These are phyloP conservation scores for Castanea crenata DNA, from an alignment of 306 rosid species.

Conservation along the genomic window DNA sequence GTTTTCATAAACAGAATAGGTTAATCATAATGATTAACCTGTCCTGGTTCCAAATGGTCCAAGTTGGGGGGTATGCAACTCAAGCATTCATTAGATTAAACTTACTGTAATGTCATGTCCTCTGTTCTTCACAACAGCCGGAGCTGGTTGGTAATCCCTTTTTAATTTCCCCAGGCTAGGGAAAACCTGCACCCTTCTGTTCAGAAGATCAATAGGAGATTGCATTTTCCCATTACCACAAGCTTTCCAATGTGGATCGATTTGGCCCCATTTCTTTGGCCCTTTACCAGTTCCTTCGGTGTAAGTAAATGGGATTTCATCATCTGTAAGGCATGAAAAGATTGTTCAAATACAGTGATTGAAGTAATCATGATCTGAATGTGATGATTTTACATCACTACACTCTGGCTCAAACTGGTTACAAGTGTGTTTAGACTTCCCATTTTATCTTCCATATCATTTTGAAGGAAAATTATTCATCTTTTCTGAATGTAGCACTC, in stretches of 20 bases:
- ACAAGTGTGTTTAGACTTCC: no score
- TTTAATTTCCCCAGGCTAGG: slow-evolving; percentile 49
- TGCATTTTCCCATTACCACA: slow-evolving; percentile 64
- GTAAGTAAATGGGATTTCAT: slow-evolving; percentile 42
- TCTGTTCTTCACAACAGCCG: slow-evolving; percentile 57
- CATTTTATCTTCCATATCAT: no score
- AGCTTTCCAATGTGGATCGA: slow-evolving; percentile 59
- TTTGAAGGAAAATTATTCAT: no score
- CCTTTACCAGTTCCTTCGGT: slow-evolving; percentile 49
- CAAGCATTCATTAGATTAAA: background rate
- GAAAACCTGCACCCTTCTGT: slow-evolving; percentile 31
- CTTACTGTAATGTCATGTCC: slow-evolving; percentile 64
- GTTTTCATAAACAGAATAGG: background rate
- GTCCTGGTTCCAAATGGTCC: background rate
- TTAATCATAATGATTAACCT: background rate
- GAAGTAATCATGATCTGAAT: no score
- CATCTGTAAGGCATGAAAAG: slow-evolving; percentile 28
- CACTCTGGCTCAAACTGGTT: no score
- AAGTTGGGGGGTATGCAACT: background rate
- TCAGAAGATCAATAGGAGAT: slow-evolving; percentile 74
- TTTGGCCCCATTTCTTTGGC: slow-evolving; percentile 63
- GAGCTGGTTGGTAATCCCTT: slow-evolving; percentile 53
- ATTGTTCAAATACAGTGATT: background rate
- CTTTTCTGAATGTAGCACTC: no score
- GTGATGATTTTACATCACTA: no score